These are phyloP conservation scores for Claviceps pazoutovae DNA, from an alignment of 2,329 filamentous ascomycete genomes.

Conservation along the genomic window DNA sequence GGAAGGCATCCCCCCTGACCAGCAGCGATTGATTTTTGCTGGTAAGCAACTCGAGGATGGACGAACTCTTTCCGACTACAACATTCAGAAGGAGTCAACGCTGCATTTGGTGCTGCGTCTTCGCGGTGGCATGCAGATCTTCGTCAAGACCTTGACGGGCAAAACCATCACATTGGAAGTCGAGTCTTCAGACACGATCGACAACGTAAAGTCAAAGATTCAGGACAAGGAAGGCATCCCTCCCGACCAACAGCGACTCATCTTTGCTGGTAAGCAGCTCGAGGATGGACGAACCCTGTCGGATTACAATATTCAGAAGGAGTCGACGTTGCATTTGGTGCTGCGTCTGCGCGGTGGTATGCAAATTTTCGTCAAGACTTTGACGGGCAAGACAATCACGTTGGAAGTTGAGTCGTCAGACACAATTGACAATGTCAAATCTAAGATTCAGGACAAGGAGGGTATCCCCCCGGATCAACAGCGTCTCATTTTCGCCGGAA, in stretches of 20 bases:
- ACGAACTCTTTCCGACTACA: constrained; percentile 84
- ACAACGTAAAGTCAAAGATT: constrained; percentile 91
- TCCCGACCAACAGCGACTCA: constrained; percentile 85
- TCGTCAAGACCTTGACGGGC: constrained; percentile 75
- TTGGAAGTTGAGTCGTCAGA: constrained; percentile 55
- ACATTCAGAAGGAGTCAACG: constrained; percentile 87
- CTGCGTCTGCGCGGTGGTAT: constrained; percentile 73
- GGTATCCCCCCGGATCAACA: constrained; percentile 36
- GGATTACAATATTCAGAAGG: constrained; percentile 96
- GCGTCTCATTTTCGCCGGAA: constrained; percentile 83
- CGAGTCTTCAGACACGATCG: constrained; percentile 78
- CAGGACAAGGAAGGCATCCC: constrained; percentile 90
- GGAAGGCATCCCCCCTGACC: constrained; percentile 87
- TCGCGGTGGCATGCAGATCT: constrained; percentile 81
- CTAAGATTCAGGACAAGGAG: too few relatives aligned
- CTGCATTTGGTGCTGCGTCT: constrained; percentile 72
- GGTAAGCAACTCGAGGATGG: constrained; percentile 91
- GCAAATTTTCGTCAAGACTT: constrained; percentile 79
- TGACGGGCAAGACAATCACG: constrained; percentile 89
- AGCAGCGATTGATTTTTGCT: constrained; percentile 86
- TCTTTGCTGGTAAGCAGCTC: constrained; percentile 87
- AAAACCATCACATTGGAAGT: constrained; percentile 94
- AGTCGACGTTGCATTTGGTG: constrained; percentile 68
- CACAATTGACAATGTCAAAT: too few relatives aligned
- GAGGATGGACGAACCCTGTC: constrained; percentile 83